Conservation (phyloP, 345 rosid species). For the Orychophragmus violaceus region DNA sequence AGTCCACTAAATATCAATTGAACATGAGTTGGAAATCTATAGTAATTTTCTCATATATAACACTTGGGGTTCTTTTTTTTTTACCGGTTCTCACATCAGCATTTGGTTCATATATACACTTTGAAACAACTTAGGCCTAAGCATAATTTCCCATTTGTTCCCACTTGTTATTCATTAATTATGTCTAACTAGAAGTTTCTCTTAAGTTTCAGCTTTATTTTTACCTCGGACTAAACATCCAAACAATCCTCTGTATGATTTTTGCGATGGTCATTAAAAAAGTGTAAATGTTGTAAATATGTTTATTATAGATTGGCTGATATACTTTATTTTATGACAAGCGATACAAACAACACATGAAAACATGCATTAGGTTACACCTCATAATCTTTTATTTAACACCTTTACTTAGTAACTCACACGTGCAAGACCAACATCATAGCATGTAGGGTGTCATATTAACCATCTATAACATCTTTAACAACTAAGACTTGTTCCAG, state of each 20-base stretch:
- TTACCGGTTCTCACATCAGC: background rate
- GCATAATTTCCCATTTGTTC: background rate
- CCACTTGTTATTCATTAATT: background rate
- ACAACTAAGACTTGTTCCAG: conserved; percentile 34
- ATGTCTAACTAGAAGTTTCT: background rate
- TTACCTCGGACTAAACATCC: background rate
- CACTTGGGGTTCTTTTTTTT: background rate
- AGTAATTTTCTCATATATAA: background rate
- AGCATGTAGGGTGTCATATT: background rate
- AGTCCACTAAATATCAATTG: background rate
- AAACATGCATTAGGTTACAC: conserved; percentile 15
- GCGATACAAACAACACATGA: conserved; percentile 14
- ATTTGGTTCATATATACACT: background rate
- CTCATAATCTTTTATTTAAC: conserved; percentile 17
- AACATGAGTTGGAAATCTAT: background rate
- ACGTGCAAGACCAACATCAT: conserved; percentile 5
- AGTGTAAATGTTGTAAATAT: background rate
- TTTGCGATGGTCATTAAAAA: background rate
- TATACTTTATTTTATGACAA: conserved; percentile 3
- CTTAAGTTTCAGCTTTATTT: background rate
- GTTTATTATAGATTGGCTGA: background rate
- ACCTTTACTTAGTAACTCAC: conserved; percentile 1
- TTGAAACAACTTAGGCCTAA: background rate
- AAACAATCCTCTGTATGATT: background rate
- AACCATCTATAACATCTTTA: conserved; percentile 3